Base-by-base conservation (phyloP, 768 basidiomycete genomes). In the Boletus rex-veris region DNA sequence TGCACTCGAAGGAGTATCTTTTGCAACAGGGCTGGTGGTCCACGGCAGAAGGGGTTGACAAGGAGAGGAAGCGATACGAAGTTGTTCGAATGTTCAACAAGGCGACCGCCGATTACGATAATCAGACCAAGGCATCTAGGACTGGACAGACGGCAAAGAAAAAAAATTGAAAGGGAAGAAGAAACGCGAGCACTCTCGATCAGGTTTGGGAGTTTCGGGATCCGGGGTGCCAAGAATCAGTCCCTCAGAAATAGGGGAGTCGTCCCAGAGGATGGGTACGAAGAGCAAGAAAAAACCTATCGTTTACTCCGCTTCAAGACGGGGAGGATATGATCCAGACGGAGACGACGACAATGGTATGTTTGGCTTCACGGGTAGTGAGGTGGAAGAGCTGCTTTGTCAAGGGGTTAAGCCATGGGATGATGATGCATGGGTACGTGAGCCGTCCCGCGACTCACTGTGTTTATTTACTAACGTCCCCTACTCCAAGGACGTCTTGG, bases 381-480 rank as follows among this genome's bases (percentile, higher is more conserved):
- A 75, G 10, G 54, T 70, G 43, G 54, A 68, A 2, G 76, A 75
- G 47, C 64, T 77, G 12, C 10, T 72, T 11, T 63, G 48, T 33
- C 69, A 77, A 4, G 75, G 75, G 1, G 72, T 78, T 4, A 78
- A 75, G 55, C 75, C 77, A 7, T 77, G 76, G 75, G 76, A 79
- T 10, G 73, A 75, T 7, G 71, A 77, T 58, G 74, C 76, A 45
- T 54, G 62, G 55, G 77, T 76, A 55, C 18, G 73, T 16, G 4
- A 18, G 21, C 19, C 6, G 16, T 28, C 14, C 21, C 10, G n/a
- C 8, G 7, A n/a, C 26, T 36, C 16, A 24, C 7, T n/a, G 7
- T 4, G 4, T 30, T 11, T 16, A 15, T 40, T 21, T 16, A 4
- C 43, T 28, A 36, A 30, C 7, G n/a, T 19, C 39, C 45, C 40